A percentile compares a stretch with the other conserved stretches of the same genome.
These are phyloP conservation scores for Camellia lanceoleosa DNA, from an alignment of 148 eudicot species.

Conservation along the genomic window DNA sequence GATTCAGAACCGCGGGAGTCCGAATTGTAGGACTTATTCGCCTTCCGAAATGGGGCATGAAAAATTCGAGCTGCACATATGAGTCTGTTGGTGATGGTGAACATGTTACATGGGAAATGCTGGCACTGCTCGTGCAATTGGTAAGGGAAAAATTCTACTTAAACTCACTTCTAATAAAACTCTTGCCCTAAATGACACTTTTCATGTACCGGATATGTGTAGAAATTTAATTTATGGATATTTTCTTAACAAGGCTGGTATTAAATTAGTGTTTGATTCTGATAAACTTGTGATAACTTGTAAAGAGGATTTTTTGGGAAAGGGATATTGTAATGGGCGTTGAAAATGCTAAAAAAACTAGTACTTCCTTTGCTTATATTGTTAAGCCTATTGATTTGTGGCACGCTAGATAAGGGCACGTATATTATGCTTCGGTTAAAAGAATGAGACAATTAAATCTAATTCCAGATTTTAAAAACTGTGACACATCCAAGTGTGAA, in stretches of 20 bases:
- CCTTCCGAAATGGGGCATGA: too few relatives aligned
- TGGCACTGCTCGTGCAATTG: background rate
- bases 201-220: background rate
- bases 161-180: background rate
- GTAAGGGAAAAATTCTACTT: background rate
- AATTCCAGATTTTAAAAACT: background rate
- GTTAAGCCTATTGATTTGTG: background rate
- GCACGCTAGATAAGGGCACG: constrained; percentile 3
- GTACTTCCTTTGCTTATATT: background rate
- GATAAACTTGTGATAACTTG: background rate
- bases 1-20: too few relatives aligned
- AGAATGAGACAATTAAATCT: background rate
- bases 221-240: background rate
- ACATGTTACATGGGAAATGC: background rate
- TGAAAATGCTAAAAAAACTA: background rate
- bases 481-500: too few relatives aligned
- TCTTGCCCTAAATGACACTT: background rate
- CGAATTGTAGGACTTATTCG: too few relatives aligned
- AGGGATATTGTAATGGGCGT: background rate
- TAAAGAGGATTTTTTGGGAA: background rate
- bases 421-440: background rate
- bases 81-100: background rate
- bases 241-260: background rate
- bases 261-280: background rate
- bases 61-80: background rate